Percentiles rank a stretch among this genome's conserved stretches.
phyloP scores from a whole-genome alignment of 163 green algal species.

The Chlorella variabilis region DNA sequence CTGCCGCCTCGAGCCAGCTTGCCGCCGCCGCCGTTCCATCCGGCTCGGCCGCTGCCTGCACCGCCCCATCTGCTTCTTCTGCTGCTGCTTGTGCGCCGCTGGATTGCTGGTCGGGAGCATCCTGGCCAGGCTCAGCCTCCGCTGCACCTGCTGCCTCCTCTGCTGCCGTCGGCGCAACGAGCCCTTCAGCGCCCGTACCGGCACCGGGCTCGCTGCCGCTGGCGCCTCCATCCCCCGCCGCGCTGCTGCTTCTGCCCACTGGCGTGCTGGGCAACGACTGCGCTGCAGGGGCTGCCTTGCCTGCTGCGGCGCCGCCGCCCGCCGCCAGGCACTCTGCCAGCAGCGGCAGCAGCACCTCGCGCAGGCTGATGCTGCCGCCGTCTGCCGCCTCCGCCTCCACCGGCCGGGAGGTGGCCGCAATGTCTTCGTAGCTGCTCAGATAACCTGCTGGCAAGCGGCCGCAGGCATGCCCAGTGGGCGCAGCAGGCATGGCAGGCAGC shows the following conservation, averaged over 20 bases:
- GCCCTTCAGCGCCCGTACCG: neutral
- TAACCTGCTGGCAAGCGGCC: conserved; percentile 31
- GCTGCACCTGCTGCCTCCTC: neutral
- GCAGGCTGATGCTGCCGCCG: conserved; percentile 36
- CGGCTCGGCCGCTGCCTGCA: too few relatives aligned
- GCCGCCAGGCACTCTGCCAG: conserved; percentile 32
- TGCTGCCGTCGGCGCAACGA: neutral
- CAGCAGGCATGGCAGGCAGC: neutral
- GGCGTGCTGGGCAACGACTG: neutral
- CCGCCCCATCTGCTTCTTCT: neutral
- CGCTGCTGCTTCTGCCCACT: conserved; percentile 5
- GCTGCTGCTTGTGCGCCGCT: neutral
- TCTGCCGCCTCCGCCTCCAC: conserved; percentile 1
- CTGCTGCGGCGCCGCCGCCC: neutral
- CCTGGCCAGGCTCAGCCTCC: neutral
- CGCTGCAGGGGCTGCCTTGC: neutral
- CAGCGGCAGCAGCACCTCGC: conserved; percentile 31
- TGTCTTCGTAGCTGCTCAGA: conserved; percentile 45
- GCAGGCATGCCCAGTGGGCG: neutral
- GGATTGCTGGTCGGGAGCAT: neutral
- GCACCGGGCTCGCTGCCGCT: neutral
- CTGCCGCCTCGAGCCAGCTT: neutral
- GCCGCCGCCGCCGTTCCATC: too few relatives aligned
- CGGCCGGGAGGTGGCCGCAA: conserved; percentile 39
- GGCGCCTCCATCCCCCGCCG: neutral